Evolutionary conservation across 2,329 filamentous ascomycete genomes (phyloP).

Genomic region (Phaeosphaeria sp.): DNA sequence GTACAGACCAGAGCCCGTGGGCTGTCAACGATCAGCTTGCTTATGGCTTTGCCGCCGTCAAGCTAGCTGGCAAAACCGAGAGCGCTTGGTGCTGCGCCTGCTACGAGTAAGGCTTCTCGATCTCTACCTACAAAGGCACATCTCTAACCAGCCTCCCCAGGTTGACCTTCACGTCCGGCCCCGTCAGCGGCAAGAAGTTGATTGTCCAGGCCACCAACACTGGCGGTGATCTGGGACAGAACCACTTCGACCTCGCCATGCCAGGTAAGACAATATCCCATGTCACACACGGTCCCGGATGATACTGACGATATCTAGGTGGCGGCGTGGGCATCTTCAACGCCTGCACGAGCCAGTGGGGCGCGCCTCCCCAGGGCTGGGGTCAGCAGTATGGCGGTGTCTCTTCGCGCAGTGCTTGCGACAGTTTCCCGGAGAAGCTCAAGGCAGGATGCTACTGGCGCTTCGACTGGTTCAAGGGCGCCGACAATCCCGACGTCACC

Average conservation of each 20-base stretch:
- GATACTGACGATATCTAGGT: constrained; percentile 7
- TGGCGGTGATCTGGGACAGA: constrained; percentile 47
- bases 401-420: constrained; percentile 38
- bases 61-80: constrained; percentile 61
- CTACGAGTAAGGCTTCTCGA: constrained; percentile 54
- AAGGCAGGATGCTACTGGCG: constrained; percentile 47
- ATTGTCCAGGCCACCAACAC: constrained; percentile 71
- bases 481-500: constrained; percentile 41
- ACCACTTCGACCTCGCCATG: constrained; percentile 49
- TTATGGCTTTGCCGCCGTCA: constrained; percentile 71
- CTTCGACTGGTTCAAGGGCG: constrained; percentile 45
- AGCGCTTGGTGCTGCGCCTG: constrained; percentile 69
- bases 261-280: constrained; percentile 19
- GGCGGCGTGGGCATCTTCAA: constrained; percentile 47
- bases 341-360: constrained; percentile 41
- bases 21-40: constrained; percentile 63
- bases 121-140: background rate
- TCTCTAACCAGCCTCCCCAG: constrained; percentile 22
- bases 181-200: constrained; percentile 65
- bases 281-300: background rate
- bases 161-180: constrained; percentile 64
- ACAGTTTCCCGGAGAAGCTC: constrained; percentile 42
- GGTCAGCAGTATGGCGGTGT: constrained; percentile 45
- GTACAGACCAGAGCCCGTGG: constrained; percentile 67
- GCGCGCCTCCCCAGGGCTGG: constrained; percentile 43